Percentiles rank a stretch among this genome's conserved stretches.
These are phyloP conservation scores for Colletotrichum trifolii DNA, from an alignment of 2,329 filamentous ascomycete species.

Conservation along the genomic window DNA sequence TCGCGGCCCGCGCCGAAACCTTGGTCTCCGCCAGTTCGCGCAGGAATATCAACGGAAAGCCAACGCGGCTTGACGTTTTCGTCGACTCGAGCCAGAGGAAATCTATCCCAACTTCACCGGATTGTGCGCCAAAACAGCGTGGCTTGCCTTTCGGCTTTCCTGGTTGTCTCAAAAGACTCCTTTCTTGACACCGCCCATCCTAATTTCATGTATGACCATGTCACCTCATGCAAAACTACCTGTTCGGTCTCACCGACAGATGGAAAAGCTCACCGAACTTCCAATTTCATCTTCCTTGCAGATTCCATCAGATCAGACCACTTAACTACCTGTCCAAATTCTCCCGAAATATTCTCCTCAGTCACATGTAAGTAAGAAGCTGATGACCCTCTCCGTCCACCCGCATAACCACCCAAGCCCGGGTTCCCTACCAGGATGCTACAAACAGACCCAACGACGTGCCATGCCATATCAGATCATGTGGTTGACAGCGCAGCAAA, in stretches of 20 bases:
- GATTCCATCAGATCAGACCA: not conserved
- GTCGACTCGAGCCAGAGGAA: conserved; percentile 2
- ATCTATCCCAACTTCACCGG: no score
- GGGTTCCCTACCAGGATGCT: not conserved
- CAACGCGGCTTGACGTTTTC: not conserved
- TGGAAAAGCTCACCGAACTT: conserved; percentile 4
- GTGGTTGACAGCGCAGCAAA: conserved; percentile 14
- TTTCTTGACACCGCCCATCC: not conserved
- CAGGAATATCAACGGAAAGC: not conserved
- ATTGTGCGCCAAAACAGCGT: not conserved
- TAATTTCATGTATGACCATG: not conserved
- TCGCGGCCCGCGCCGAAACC: conserved; percentile 24
- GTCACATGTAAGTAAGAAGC: not conserved
- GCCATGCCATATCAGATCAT: conserved; percentile 18
- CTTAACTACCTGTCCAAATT: not conserved
- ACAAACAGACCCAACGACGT: not conserved
- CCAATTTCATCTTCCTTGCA: conserved; percentile 1
- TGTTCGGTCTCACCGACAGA: not conserved
- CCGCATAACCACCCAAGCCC: no score
- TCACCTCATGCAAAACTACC: no score
- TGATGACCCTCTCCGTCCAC: not conserved
- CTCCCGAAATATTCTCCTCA: not conserved
- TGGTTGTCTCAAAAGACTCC: not conserved
- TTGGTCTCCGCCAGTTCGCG: not conserved
- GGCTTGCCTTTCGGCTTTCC: not conserved